Evolutionary conservation across 2,329 filamentous ascomycete genomes (phyloP).

Genomic region (Curvularia lunata): DNA sequence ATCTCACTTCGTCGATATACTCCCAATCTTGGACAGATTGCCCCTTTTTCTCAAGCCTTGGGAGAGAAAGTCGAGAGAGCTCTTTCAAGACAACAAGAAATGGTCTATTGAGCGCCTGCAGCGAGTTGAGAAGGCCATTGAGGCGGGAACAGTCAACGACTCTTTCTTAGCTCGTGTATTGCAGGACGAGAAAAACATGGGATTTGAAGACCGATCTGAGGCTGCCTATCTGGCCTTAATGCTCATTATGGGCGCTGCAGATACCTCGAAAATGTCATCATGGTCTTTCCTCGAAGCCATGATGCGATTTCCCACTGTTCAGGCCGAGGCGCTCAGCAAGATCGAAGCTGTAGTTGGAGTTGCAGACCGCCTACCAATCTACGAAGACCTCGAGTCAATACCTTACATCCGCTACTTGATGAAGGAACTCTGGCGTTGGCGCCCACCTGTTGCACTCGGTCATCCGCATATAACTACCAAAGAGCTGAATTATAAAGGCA

Average conservation of each 20-base stretch:
- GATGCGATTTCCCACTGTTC: conserved; percentile 56
- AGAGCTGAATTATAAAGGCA: conserved; percentile 29
- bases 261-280: conserved; percentile 28
- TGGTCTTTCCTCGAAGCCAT: conserved; percentile 54
- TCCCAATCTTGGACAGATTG: conserved; percentile 5
- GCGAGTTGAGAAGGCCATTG: conserved; percentile 7
- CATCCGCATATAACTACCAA: conserved; percentile 54
- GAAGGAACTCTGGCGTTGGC: conserved; percentile 64
- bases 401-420: conserved; percentile 62
- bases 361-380: conserved; percentile 44
- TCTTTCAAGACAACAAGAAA: conserved; percentile 12
- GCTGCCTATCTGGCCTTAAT: conserved; percentile 18
- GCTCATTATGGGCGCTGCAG: conserved; percentile 19
- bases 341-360: conserved; percentile 51
- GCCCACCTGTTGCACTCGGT: conserved; percentile 59
- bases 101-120: conserved; percentile 11
- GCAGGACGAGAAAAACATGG: conserved; percentile 12
- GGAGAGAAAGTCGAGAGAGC: conserved; percentile 9
- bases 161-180: background rate
- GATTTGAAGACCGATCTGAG: conserved; percentile 6
- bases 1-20: background rate
- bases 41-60: conserved; percentile 13
- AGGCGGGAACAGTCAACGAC: background rate
- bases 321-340: conserved; percentile 55
- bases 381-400: conserved; percentile 44